Base-by-base conservation (phyloP, 1,284 basidiomycete species). In the Pholiota adiposa region DNA sequence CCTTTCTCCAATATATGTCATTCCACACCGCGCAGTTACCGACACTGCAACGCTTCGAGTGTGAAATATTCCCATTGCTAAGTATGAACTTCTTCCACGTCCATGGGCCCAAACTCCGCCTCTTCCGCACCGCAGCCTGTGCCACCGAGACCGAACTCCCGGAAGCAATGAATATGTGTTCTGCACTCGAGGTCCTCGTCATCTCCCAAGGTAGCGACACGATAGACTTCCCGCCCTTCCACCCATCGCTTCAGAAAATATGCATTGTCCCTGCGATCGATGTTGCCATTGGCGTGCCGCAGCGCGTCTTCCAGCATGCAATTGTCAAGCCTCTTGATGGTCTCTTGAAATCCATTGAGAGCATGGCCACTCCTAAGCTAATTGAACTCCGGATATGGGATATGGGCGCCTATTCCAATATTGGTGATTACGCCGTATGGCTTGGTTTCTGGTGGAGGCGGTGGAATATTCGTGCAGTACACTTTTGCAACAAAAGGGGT, bases 61-160 rank as follows among this genome's bases (percentile, higher is more conserved):
- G 75, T 12, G 79, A 79, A 40, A 70, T 77, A 1, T 76, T 78
- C 12, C 79, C 80, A 2, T 48, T 59, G 18, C 40, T 43, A 2
- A 70, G 70, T 2, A 52, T 72, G 31, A 64, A 68, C 9, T 82
- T 81, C 59, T 68, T 81, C 60, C 53, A 60, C 12, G 69, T 70
- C 0, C 77, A 82, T 33, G 80, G 79, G 3, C 62, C 62, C 52
- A 81, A 81, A 65, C 71, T 81, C 38, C 70, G 70, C 19, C 66
- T 65, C 19, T 72, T 80, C 43, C 72, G 76, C 51, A 78, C 77
- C 58, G 73, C 57, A 29, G 72, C 65, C 59, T 68, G 67, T 63
- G 67, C 61, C 18, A 56, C 60, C 0, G 65, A 71, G 8, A 69
- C 69, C 0, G 67, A 69, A 27, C 63, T 81, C 7, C 73, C 75